Percentiles rank a stretch among this genome's conserved stretches.
Conservation (phyloP, 176 grass and related monocot species). For the Bothriochloa decipiens region DNA sequence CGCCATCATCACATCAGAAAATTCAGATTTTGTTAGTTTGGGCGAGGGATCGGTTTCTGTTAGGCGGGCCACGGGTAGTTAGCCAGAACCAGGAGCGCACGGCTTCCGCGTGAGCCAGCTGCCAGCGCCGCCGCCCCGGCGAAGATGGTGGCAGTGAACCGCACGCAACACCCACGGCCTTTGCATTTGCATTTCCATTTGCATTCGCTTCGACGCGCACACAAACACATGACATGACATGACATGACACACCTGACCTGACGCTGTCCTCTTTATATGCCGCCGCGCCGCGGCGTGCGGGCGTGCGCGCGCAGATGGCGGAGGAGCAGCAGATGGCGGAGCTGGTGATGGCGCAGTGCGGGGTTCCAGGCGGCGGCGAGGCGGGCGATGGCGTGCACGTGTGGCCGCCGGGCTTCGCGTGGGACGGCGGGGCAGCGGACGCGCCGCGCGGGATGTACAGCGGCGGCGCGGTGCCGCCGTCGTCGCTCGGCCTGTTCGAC, state of each 20-base stretch:
- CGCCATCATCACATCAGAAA: not conserved
- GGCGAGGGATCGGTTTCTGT: not conserved
- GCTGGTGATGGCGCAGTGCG: slow-evolving; percentile 75
- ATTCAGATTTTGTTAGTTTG: not conserved
- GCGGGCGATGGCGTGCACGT: slow-evolving; percentile 26
- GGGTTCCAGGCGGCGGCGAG: slow-evolving; percentile 9
- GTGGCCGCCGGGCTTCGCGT: slow-evolving; percentile 52
- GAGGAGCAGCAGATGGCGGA: slow-evolving; percentile 84
- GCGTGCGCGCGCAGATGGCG: slow-evolving; percentile 52
- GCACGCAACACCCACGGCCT: slow-evolving; percentile 59
- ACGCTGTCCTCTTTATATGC: not conserved
- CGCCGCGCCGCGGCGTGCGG: not conserved
- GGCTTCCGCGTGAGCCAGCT: slow-evolving; percentile 43
- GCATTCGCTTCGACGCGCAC: not conserved
- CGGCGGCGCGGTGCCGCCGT: not conserved
- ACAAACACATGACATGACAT: slow-evolving; percentile 32
- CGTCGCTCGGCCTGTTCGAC: slow-evolving; percentile 51
- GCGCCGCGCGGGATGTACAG: slow-evolving; percentile 45
- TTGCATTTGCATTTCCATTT: slow-evolving; percentile 44
- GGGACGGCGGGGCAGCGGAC: slow-evolving; percentile 49
- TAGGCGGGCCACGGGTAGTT: not conserved
- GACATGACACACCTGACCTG: not conserved
- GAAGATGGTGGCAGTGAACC: not conserved
- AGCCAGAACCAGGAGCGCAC: slow-evolving; percentile 13
- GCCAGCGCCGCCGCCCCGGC: slow-evolving; percentile 12